Evolutionary conservation across 2,329 filamentous ascomycete species (phyloP).

Genomic region (Ascomycota sp.): DNA sequence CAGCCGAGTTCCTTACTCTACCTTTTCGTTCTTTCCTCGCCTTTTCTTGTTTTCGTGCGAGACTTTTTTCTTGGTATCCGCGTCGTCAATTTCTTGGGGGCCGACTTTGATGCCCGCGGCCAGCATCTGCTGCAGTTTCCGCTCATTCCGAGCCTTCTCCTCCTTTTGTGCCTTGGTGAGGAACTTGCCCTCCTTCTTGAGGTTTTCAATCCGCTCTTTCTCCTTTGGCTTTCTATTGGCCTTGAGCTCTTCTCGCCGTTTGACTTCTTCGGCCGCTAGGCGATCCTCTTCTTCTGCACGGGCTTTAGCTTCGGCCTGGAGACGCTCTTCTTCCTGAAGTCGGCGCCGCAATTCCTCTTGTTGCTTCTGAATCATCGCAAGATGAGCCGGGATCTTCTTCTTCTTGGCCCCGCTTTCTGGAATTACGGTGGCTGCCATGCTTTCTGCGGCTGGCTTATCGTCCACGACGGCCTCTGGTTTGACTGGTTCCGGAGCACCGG

Average conservation of each 20-base stretch:
- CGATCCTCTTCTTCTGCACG: slow-evolving; percentile 46
- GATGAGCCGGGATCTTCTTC: slow-evolving; percentile 70
- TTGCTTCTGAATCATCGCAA: slow-evolving; percentile 58
- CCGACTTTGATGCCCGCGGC: slow-evolving; percentile 57
- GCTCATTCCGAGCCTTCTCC: slow-evolving; percentile 58
- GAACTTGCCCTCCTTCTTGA: slow-evolving; percentile 76
- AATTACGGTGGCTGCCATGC: slow-evolving; percentile 15
- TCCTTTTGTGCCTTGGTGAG: slow-evolving; percentile 73
- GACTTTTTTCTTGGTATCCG: slow-evolving; percentile 58
- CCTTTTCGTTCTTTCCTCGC: slow-evolving; percentile 33
- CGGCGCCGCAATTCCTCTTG: slow-evolving; percentile 53
- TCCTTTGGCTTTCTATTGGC: slow-evolving; percentile 68
- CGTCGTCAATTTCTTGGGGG: slow-evolving; percentile 28
- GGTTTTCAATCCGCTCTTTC: slow-evolving; percentile 68
- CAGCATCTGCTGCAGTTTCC: slow-evolving; percentile 70
- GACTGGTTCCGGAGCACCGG: slow-evolving; percentile 9
- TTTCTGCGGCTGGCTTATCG: slow-evolving; percentile 33
- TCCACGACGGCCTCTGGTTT: slow-evolving; percentile 14
- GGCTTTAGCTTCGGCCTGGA: slow-evolving; percentile 42
- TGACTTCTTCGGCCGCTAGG: slow-evolving; percentile 43
- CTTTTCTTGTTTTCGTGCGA: slow-evolving; percentile 61
- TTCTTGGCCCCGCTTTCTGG: slow-evolving; percentile 43
- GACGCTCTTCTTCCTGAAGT: slow-evolving; percentile 44
- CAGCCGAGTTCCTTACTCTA: slow-evolving; percentile 10
- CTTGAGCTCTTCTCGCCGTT: slow-evolving; percentile 52